Evolutionary conservation across 495 filamentous ascomycete species (phyloP).

Genomic region (Parathielavia hyrcaniae): DNA sequence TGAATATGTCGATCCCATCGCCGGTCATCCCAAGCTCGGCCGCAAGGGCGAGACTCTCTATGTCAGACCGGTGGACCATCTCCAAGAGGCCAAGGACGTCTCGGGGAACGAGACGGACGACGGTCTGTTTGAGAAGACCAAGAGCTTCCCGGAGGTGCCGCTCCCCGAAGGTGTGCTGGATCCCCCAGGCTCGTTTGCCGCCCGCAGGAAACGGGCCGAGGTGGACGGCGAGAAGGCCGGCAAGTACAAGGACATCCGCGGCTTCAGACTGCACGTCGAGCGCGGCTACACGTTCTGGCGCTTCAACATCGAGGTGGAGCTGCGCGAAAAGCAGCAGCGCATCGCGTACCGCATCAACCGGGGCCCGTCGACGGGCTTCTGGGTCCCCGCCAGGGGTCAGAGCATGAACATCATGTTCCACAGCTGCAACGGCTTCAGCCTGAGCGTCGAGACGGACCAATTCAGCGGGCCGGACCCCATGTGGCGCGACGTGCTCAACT

Average conservation of each 20-base stretch:
- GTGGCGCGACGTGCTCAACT: constrained; percentile 93
- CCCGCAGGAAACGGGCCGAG: constrained; percentile 40
- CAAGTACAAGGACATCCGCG: constrained; percentile 72
- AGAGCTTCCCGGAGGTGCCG: constrained; percentile 36
- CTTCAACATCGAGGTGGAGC: constrained; percentile 89
- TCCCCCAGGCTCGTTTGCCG: constrained; percentile 42
- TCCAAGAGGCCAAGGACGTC: constrained; percentile 67
- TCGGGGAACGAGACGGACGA: constrained; percentile 69
- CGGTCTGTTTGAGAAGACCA: constrained; percentile 64
- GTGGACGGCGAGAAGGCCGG: constrained; percentile 67
- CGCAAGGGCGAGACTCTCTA: constrained; percentile 74
- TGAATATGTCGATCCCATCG: constrained; percentile 83
- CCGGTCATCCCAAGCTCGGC: constrained; percentile 77
- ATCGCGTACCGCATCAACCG: constrained; percentile 94
- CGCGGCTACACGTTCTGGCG: constrained; percentile 92
- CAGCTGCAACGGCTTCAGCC: constrained; percentile 92
- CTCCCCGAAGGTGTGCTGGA: constrained; percentile 30
- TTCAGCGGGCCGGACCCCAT: constrained; percentile 91
- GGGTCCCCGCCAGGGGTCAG: constrained; percentile 81
- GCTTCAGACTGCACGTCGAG: constrained; percentile 76
- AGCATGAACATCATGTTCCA: constrained; percentile 99
- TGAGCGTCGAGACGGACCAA: constrained; percentile 65
- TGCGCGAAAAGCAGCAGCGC: constrained; percentile 65
- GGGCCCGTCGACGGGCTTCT: constrained; percentile 84
- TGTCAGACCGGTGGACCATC: constrained; percentile 76